Evolutionary conservation across 176 grass and related monocot genomes (phyloP), one percentile per base, ranked within the genome.

Genomic region (Chloris gayana): DNA sequence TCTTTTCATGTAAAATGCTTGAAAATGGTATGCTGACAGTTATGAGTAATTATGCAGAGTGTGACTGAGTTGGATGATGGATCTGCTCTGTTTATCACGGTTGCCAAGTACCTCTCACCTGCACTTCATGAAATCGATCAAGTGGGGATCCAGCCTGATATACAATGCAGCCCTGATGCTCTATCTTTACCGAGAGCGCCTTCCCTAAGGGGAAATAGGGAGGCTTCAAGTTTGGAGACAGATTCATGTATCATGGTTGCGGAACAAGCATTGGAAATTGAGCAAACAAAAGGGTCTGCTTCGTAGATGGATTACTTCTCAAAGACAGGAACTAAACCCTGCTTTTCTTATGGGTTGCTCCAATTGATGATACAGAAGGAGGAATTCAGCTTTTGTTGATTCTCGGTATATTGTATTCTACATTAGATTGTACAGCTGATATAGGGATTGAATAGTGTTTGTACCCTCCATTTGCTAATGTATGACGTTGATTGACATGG

Each of bases 201-300:
- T 68, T 57, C 81, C 0, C 63, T 88, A 46, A 93, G 51, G 80
- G 81, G 87, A 38, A 83, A 81, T 26, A 76, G 41, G 2, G 78
- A 88, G 12, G 27, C 85, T 7, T 35, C 94, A 34, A 70, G 69
- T 33, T 64, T 92, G 78, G 95, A 94, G 78, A 86, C 84, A 42
- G 95, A 98, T 81, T 98, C 95, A 1, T 98, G 95, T 64, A 91
- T 98, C 82, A 92, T 98, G 87, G 92, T 94, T 41, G 95, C 95
- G 27, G 95, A 98, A 72, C 92, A 98, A 32, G 92, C 91, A 1
- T 75, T 98, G 51, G 95, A 90, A 70, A 86, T 87, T 42, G 83
- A 98, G 80, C 86, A 93, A 72, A 81, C 81, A 6, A 92, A 93
- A 90, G 62, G 62, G 30, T 64, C 62, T 3, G 90, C 88, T 70